phyloP scores from a whole-genome alignment of 306 rosid species.

The Citrullus colocynthis region DNA sequence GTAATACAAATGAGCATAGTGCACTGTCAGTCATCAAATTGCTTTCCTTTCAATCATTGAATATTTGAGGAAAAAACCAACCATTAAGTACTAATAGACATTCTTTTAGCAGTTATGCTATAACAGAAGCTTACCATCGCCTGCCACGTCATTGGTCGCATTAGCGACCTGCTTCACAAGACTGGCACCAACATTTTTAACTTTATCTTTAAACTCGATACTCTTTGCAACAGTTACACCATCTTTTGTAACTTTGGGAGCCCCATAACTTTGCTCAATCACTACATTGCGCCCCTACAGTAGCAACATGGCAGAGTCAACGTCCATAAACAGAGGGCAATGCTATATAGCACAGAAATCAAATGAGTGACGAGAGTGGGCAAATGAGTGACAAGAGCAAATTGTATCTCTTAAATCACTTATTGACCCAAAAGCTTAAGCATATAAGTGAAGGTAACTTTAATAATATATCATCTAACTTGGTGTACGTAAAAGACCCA shows the following conservation, averaged over 20 bases:
- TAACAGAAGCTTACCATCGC: constrained; percentile 57
- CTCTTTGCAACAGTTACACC: constrained; percentile 97
- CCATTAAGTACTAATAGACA: not conserved
- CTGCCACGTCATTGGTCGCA: constrained; percentile 86
- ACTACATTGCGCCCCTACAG: constrained; percentile 82
- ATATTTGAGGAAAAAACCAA: not conserved
- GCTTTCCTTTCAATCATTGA: not conserved
- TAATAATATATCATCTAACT: too few species aligned
- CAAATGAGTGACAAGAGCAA: not conserved
- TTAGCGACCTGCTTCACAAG: constrained; percentile 97
- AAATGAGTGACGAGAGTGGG: not conserved
- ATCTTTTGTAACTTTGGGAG: constrained; percentile 91
- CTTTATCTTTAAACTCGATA: constrained; percentile 75
- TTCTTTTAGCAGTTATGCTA: not conserved
- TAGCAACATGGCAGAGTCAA: constrained; percentile 5
- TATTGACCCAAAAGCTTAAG: too few species aligned
- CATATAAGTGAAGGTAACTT: too few species aligned
- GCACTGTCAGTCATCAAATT: not conserved
- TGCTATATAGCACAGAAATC: not conserved
- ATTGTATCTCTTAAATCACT: too few species aligned
- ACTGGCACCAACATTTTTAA: constrained; percentile 89
- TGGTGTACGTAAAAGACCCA: too few species aligned
- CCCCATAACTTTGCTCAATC: constrained; percentile 84
- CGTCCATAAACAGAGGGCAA: not conserved
- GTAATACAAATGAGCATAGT: not conserved